Evolutionary conservation across 352 stramenopile species (phyloP), one percentile per base, ranked within the genome.

Genomic region (Phytophthora pluvialis): DNA sequence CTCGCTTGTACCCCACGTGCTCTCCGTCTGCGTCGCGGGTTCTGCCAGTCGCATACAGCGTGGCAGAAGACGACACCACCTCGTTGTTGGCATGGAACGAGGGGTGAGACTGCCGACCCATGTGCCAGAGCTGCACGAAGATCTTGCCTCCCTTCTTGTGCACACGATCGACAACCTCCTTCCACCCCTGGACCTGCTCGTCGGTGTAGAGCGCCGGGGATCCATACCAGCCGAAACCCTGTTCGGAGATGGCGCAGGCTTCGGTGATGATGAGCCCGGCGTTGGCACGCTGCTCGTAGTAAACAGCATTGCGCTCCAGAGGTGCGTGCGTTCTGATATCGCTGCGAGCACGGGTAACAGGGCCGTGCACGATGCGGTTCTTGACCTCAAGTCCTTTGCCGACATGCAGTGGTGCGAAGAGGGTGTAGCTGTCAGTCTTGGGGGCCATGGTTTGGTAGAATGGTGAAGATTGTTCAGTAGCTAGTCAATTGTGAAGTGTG

Each of bases 101-200:
- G 9, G 78, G 75, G 64, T 97, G 86, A 15, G 72, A 65, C 44
- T 75, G 60, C 9, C 86, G 75, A 13, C 88, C 90, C 45, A 83
- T 77, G 64, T 97, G 89, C 88, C 88, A 96, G 13, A 97, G 67
- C 73, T 97, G 89, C 39, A 83, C 46, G 54, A 84, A 90, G 54
- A 97, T 96, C 26, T 79, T 79, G 59, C 79, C 81, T 45, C 70
- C 78, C 32, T 93, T 93, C 15, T 60, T 68, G 64, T 97, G 90
- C 3, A 97, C 86, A 18, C 64, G 52, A 36, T 94, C 72, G 3
- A 77, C 68, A 7, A 90, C 64, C 40, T 60, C 55, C 10, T 85
- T 83, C 81, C 80, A 90, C 1, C 50, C 66, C 0, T 16, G 31
- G 35, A 55, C 69, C 12, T 90, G 80, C 3, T 66, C 72, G 7